Base-by-base conservation (phyloP, 176 grass and related monocot species). In the Eragrostis curvula region DNA sequence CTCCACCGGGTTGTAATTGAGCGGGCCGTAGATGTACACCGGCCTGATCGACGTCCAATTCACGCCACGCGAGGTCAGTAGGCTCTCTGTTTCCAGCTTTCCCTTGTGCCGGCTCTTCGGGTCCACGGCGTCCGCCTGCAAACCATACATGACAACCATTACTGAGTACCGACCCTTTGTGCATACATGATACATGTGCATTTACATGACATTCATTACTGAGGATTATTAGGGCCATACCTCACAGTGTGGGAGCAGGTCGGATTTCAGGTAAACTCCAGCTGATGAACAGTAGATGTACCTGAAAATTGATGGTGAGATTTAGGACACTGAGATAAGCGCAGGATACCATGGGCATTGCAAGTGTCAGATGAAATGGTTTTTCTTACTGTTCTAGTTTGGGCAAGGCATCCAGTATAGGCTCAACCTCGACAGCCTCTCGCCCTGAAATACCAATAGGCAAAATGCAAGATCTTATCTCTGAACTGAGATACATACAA, bases 1-100 rank as follows among this genome's bases (percentile, higher is more conserved):
- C 80, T 98, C 96, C 1, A 98, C 96, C 17, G 96, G 96, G 86
- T 98, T 98, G 86, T 98, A 98, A 80, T 95, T 98, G 75, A 98
- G 81, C 16, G 96, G 96, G 46, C 96, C 96, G 41, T 98, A 98
- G 80, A 98, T 98, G 88, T 98, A 95, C 51, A 98, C 96, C 1
- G 96, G 90, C 79, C 96, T 73, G 77, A 98, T 79, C 8, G 96
- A 95, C 12, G 96, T 93, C 96, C 96, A 95, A 79, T 98, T 98
- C 39, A 98, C 88, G 79, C 87, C 92, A 23, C 86, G 73, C 1
- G 92, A 82, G 12, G 84, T 81, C 62, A 98, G 65, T 50, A 93
- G 77, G 82, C 84, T 95, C 93, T 98, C 96, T 8, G 96, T 98
- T 86, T 98, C 92, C 53, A 98, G 96, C 85, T 98, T 98, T 46